These are phyloP conservation scores for Ganoderma boninense DNA, from an alignment of 1,284 basidiomycete genomes.

Conservation along the genomic window DNA sequence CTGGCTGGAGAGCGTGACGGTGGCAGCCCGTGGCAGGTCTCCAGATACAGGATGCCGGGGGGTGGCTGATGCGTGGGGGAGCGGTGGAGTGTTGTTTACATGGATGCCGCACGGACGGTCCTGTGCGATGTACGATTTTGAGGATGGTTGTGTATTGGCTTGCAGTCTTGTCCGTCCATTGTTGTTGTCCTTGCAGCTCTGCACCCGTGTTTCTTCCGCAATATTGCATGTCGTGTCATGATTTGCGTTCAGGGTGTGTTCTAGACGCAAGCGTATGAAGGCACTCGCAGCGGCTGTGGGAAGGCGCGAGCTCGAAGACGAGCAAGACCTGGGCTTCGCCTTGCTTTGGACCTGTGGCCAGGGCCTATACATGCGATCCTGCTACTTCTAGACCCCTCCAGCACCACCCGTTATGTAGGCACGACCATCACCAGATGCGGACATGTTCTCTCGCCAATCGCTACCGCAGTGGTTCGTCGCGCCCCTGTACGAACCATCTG, in stretches of 20 bases:
- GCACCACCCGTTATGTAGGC: conserved; percentile 1
- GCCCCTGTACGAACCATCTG: conserved; percentile 9
- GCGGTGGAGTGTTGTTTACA: conserved; percentile 19
- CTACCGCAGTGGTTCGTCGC: conserved; percentile 8
- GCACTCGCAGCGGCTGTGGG: conserved; percentile 10
- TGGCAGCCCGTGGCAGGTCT: not conserved
- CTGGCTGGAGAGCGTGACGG: conserved; percentile 7
- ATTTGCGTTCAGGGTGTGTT: conserved; percentile 2
- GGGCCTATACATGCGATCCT: not conserved
- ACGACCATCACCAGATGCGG: conserved; percentile 2
- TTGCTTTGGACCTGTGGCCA: conserved; percentile 6
- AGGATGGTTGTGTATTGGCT: conserved; percentile 20
- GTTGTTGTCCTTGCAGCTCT: conserved; percentile 26
- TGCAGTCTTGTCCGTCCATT: conserved; percentile 19
- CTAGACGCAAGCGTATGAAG: conserved; percentile 7
- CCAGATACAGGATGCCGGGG: not conserved
- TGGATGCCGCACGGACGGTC: conserved; percentile 28
- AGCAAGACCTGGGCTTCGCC: conserved; percentile 3
- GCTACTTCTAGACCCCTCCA: not conserved
- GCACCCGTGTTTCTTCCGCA: conserved; percentile 17
- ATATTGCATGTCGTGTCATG: conserved; percentile 5
- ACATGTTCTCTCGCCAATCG: conserved; percentile 5
- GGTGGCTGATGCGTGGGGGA: conserved; percentile 8
- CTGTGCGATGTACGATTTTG: conserved; percentile 28
- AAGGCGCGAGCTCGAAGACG: not conserved